Percentiles rank a stretch among this genome's conserved stretches.
These are phyloP conservation scores for Colletotrichum incanum DNA, from an alignment of 2,329 filamentous ascomycete genomes.

Conservation along the genomic window DNA sequence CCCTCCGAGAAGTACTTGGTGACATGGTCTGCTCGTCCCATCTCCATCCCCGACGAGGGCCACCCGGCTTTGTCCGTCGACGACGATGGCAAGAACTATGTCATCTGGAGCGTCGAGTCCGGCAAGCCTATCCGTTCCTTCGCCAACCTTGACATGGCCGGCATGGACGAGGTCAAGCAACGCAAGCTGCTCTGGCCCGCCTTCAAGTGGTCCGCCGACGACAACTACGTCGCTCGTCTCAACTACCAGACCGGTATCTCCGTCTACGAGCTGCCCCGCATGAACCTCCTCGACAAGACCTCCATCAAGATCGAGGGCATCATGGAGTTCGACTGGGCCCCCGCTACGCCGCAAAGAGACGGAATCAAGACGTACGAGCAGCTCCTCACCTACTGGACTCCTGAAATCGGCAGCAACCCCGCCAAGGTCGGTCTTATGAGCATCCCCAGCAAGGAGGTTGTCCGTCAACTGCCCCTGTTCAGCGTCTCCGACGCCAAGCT, in stretches of 20 bases:
- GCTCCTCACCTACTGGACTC: conserved; percentile 98
- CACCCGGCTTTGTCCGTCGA: conserved; percentile 89
- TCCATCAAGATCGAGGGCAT: conserved; percentile 97
- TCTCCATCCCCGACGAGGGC: conserved; percentile 90
- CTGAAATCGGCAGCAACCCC: conserved; percentile 97
- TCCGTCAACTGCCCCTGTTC: conserved; percentile 96
- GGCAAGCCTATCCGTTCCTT: conserved; percentile 94
- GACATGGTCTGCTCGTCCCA: conserved; percentile 96
- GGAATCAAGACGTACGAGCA: conserved; percentile 94
- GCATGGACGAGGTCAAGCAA: conserved; percentile 73
- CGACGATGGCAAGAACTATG: conserved; percentile 99
- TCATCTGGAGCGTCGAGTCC: conserved; percentile 97
- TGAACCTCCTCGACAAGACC: conserved; percentile 92
- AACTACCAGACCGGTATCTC: conserved; percentile 91
- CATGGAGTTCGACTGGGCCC: conserved; percentile 98
- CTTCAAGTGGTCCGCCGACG: conserved; percentile 99
- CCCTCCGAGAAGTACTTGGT: conserved; percentile 93
- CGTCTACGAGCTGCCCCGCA: conserved; percentile 89
- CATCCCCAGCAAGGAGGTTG: conserved; percentile 93
- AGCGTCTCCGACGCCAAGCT: conserved; percentile 98
- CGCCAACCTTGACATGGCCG: conserved; percentile 84
- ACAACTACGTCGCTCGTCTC: conserved; percentile 96
- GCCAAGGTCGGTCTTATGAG: conserved; percentile 98
- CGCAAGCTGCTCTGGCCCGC: conserved; percentile 98
- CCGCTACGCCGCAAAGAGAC: conserved; percentile 84